These are phyloP conservation scores for Trichoderma koningiopsis DNA, from an alignment of 2,329 filamentous ascomycete genomes.

Conservation along the genomic window DNA sequence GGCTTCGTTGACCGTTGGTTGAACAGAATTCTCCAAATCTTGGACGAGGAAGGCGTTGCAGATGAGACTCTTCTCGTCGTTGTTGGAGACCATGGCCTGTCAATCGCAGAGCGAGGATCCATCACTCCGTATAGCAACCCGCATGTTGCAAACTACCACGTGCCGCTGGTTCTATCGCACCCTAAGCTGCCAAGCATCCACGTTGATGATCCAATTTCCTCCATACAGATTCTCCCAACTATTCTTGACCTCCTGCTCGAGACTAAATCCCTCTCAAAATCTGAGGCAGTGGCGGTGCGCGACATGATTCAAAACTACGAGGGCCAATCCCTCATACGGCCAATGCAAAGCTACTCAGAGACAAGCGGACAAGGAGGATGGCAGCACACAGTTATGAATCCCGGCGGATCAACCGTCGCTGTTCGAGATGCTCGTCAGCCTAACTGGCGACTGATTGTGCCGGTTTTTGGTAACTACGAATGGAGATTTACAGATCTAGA, in stretches of 20 bases:
- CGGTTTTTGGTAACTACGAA: conserved; percentile 34
- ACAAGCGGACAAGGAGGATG: conserved; percentile 28
- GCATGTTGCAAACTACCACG: conserved; percentile 39
- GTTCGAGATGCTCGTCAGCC: conserved; percentile 30
- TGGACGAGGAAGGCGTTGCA: conserved; percentile 38
- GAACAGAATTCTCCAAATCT: conserved; percentile 35
- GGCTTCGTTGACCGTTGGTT: conserved; percentile 39
- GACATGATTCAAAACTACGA: conserved; percentile 41
- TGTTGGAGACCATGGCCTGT: conserved; percentile 42
- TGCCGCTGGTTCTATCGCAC: conserved; percentile 39
- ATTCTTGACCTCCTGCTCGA: conserved; percentile 41
- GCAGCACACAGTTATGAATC: conserved; percentile 35
- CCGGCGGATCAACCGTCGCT: conserved; percentile 32
- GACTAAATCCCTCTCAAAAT: conserved; percentile 37
- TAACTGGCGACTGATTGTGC: conserved; percentile 32
- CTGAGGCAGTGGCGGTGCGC: conserved; percentile 32
- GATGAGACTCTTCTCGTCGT: conserved; percentile 41
- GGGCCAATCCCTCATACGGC: conserved; percentile 40
- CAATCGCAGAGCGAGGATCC: conserved; percentile 37
- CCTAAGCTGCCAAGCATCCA: conserved; percentile 37
- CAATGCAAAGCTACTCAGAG: conserved; percentile 5
- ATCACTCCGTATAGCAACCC: conserved; percentile 39
- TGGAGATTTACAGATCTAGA: conserved; percentile 38
- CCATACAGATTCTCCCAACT: conserved; percentile 40
- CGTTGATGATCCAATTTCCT: conserved; percentile 37